Evolutionary conservation across 2,329 filamentous ascomycete genomes (phyloP), one percentile per base, ranked within the genome.

Genomic region (Monosporascus sp.): DNA sequence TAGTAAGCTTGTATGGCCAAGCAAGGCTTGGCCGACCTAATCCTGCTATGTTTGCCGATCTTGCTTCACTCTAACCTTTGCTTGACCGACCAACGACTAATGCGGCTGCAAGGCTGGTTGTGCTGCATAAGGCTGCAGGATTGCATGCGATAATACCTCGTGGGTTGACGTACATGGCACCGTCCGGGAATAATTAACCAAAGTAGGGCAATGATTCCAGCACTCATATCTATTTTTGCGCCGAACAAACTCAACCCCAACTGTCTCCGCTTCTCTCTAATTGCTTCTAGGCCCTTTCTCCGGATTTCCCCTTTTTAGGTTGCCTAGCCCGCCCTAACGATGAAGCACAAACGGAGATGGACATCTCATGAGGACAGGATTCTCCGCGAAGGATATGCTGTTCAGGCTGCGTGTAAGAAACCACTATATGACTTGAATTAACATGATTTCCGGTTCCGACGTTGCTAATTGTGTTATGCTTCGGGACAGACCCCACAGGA

Each of bases 341-440:
- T 49, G 48, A 49, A 49, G 48, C 14, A 49, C 37, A 49, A 49
- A 35, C 31, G 48, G 14, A 49, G 48, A 40, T 49, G 48, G 48
- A 49, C 48, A 28, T 37, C 35, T 18, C n/a, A 38, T 7, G 48
- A 49, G 26, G 48, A 49, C 20, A 24, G 22, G 26, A 49, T 49
- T n/a, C 48, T 49, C 24, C 48, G 37, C 20, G 48, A 49, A 37
- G 48, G 48, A 17, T 49, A 38, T 38, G 35, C 37, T 31, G 31
- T 37, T n/a, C 48, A 49, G 26, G 22, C 35, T 38, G 48, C 48
- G 7, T 38, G 48, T 49, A 40, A 26, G 48, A 14, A 40, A 7
- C 20, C 20, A 22, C 24, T 28, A 18, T 17, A 18, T 11, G 1
- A 26, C 31, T 24, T 18, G 7, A 11, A 18, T 24, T n/a, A 9